Evolutionary conservation across 2,329 filamentous ascomycete genomes (phyloP), one percentile per base, ranked within the genome.

Genomic region (Xylaria multiplex): DNA sequence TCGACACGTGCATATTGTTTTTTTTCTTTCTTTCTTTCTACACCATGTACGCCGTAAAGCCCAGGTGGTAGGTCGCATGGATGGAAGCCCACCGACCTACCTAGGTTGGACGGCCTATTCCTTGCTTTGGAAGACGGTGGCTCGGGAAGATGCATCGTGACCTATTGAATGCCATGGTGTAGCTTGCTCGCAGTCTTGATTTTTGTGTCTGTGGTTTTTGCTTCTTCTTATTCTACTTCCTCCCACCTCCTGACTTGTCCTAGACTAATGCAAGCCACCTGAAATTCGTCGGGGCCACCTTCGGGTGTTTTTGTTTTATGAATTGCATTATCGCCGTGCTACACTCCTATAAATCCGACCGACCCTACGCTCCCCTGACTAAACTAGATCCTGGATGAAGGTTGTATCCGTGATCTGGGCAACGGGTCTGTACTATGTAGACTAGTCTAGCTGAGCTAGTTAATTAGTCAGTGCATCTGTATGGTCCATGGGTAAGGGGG

Each of bases 191-290:
- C 6, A 19, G 37, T 16, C 35, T 19, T 43, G 53, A 27, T 43
- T 42, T 43, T 11, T 37, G 37, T 13, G 9, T 40, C 4, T 40
- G 37, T 40, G 27, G 27, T 30, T 30, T 50, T 50, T 30, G 3
- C 5, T 37, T 22, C 22, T 14, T 16, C 14, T 30, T n/a, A 8
- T 16, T 32, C 27, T 19, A 27, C 30, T 52, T 4, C 24, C 9
- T 42, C 53, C 35, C 37, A 30, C 53, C 53, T 55, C 22, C 53
- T 55, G 27, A 30, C 27, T 30, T 45, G 22, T 48, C 57, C 55
- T 49, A 49, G 56, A n/a, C 22, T 60, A 56, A 61, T 65, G 63
- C 63, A 65, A 56, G 63, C 63, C 62, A 65, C 63, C 63, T 37
- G 61, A 53, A 65, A 65, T 57, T 56, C 27, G 57, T 52, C 37